A percentile compares a stretch with the other conserved stretches of the same genome.
Evolutionary conservation across 495 filamentous ascomycete species (phyloP).

Genomic region (Articulospora tetracladia): DNA sequence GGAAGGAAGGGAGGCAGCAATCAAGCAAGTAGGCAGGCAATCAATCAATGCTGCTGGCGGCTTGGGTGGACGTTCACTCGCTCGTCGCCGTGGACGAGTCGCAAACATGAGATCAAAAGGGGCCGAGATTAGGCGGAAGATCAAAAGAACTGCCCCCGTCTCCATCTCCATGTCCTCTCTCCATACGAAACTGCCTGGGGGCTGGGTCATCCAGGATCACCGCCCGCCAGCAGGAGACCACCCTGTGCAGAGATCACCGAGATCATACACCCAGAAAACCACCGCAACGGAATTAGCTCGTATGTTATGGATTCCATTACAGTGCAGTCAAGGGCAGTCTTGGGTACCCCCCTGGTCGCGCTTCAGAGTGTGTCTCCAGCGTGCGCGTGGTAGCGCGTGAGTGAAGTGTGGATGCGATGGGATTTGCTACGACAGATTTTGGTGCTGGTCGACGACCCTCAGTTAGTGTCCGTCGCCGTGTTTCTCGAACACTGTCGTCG

Average conservation of each 20-base stretch:
- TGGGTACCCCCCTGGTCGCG: not conserved
- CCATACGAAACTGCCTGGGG: not conserved
- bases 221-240: not conserved
- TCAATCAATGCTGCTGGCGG: too few species aligned
- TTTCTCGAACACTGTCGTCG: not conserved
- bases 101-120: conserved; percentile 1
- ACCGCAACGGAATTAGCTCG: not conserved
- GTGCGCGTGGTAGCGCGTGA: too few species aligned
- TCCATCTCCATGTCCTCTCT: too few species aligned
- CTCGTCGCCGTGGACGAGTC: not conserved
- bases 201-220: not conserved
- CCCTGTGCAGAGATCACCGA: not conserved
- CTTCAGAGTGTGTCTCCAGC: too few species aligned
- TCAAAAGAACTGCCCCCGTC: conserved; percentile 1
- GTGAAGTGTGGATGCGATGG: not conserved
- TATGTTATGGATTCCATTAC: not conserved
- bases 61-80: not conserved
- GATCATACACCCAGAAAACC: not conserved
- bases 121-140: conserved; percentile 3
- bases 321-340: not conserved
- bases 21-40: not conserved
- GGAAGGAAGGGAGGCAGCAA: too few species aligned
- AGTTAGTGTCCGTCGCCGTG: not conserved
- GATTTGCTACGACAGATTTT: not conserved
- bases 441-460: not conserved